These are phyloP conservation scores for Fusarium albosuccineum DNA, from an alignment of 2,329 filamentous ascomycete genomes.

Conservation along the genomic window DNA sequence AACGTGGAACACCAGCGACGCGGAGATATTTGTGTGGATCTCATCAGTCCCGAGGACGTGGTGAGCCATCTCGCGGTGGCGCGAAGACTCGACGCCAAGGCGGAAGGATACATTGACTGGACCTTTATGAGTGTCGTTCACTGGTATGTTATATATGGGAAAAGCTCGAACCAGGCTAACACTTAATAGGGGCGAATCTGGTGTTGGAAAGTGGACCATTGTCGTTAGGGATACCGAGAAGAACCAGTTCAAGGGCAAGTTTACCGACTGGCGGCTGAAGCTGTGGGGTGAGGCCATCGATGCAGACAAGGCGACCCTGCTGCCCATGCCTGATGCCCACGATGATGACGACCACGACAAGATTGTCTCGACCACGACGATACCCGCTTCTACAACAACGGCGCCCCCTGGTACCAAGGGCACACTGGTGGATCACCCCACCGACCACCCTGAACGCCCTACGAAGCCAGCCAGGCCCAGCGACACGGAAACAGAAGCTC, in stretches of 20 bases:
- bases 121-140: slow-evolving; percentile 99
- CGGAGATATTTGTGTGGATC: slow-evolving; percentile 92
- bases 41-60: slow-evolving; percentile 85
- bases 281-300: slow-evolving; percentile 94
- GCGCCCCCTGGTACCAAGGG: slow-evolving; percentile 59
- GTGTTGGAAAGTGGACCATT: slow-evolving; percentile 90
- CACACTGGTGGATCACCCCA: slow-evolving; percentile 61
- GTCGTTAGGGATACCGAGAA: slow-evolving; percentile 86
- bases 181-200: slow-evolving; percentile 80
- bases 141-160: slow-evolving; percentile 71
- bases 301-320: slow-evolving; percentile 75
- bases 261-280: slow-evolving; percentile 93
- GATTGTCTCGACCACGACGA: slow-evolving; percentile 65
- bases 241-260: slow-evolving; percentile 82
- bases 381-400: slow-evolving; percentile 75
- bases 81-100: slow-evolving; percentile 75
- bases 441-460: slow-evolving; percentile 75
- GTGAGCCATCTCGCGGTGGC: slow-evolving; percentile 86
- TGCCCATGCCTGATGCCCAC: slow-evolving; percentile 85
- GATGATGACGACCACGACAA: slow-evolving; percentile 87
- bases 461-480: slow-evolving; percentile 61
- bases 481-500: slow-evolving; percentile 43
- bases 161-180: slow-evolving; percentile 46
- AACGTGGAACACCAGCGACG: slow-evolving; percentile 89
- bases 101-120: slow-evolving; percentile 88